Base-by-base conservation (phyloP, 148 eudicot genomes). In the Cornus kousa region DNA sequence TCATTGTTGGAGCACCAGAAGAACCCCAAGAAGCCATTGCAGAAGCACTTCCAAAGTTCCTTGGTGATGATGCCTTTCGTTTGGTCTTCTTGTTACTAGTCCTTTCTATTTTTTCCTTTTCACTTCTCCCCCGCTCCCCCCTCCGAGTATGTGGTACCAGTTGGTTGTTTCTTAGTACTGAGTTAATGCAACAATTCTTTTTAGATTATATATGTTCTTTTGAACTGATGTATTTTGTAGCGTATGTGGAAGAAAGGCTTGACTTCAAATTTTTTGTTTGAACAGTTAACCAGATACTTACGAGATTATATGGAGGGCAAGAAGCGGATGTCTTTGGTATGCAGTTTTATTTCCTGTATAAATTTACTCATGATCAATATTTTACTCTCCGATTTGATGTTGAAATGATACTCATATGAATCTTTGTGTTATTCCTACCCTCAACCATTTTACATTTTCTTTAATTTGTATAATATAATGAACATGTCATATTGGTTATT, bases 1-100 rank as follows among this genome's bases (percentile, higher is more conserved):
- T 93, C 99, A 76, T 85, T 95, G 78, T 78, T 91, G 77, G 99
- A 95, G 87, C 91, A 95, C 83, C 99, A 95, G 80, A 95, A 90
- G 88, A 90, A 91, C 82, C 97, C 92, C 77, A 95, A 90, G 84
- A 91, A 89, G 86, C 91, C 93, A 60, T 67, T 95, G 84, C 96
- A 89, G 78, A 95, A 93, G 82, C 99, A 95, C 86, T 95, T 93
- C 81, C 93, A 90, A 76, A 90, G 85, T 85, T 95, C 97, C 57
- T 77, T 95, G 97, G 99, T 94, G 79, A 81, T 79, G 59, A 43
- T 43, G 46, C 59, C 32, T 77, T 65, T 48, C 70, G 71, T 67
- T n/a, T 74, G 6, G 74, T 78, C 37, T 40, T 31, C 60, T 32
- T 68, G 74, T 68, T 71, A 70, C 70, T 75, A 74, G 32, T n/a